Evolutionary conservation across 2,329 filamentous ascomycete species (phyloP).

Genomic region (Cordyceps cicadae): DNA sequence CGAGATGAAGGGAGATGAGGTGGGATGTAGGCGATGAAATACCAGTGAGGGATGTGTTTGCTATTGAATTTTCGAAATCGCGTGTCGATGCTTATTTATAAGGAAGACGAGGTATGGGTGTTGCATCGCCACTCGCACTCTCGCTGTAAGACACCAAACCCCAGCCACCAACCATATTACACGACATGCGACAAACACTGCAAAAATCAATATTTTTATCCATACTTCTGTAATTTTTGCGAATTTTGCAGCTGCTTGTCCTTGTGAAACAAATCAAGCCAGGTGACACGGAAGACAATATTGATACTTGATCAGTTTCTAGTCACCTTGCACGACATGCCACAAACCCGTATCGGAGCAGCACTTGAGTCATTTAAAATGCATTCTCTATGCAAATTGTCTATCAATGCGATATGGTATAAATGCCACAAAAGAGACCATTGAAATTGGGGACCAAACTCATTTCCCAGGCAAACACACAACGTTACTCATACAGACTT

Average conservation of each 20-base stretch:
- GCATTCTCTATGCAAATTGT: not conserved
- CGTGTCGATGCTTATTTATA: not conserved
- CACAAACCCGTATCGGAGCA: not conserved
- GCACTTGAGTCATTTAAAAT: not conserved
- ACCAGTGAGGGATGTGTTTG: not conserved
- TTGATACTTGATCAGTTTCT: not conserved
- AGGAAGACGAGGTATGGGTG: too few relatives aligned
- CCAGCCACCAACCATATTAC: not conserved
- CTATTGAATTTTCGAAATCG: not conserved
- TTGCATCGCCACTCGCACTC: too few relatives aligned
- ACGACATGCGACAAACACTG: not conserved
- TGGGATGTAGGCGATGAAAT: not conserved
- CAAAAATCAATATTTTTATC: not conserved
- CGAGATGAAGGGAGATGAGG: not conserved
- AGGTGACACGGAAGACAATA: not conserved
- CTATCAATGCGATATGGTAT: slow-evolving; percentile 3
- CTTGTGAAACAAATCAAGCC: too few relatives aligned
- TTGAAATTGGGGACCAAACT: not conserved
- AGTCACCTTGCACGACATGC: not conserved
- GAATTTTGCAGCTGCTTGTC: not conserved
- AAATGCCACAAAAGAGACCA: not conserved
- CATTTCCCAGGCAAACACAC: not conserved
- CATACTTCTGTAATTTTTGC: too few relatives aligned
- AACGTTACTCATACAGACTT: slow-evolving; percentile 7
- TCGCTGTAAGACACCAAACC: not conserved